These are phyloP conservation scores for Citrus inodora DNA, from an alignment of 345 rosid genomes.

Conservation along the genomic window DNA sequence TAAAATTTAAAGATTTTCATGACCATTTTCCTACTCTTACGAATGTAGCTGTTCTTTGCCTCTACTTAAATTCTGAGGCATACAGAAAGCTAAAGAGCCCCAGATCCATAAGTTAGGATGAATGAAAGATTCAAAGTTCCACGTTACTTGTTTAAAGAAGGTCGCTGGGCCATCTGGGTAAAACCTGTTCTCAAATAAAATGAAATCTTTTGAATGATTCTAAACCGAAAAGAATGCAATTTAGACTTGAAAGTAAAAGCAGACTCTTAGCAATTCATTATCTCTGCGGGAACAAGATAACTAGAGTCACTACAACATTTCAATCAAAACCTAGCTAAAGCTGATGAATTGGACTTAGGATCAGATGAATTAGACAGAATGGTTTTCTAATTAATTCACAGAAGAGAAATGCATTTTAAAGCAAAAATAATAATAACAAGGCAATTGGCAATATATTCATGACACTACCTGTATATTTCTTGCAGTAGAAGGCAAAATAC, in stretches of 20 bases:
- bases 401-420: background rate
- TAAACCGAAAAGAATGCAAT: too few species aligned
- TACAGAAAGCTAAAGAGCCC: too few species aligned
- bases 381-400: too few species aligned
- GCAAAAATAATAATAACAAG: background rate
- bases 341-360: background rate
- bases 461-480: conserved; percentile 2
- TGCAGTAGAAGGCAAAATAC: conserved; percentile 7
- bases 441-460: background rate
- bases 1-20: too few species aligned
- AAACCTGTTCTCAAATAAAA: background rate
- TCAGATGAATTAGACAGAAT: too few species aligned
- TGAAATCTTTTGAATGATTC: background rate
- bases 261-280: too few species aligned
- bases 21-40: too few species aligned
- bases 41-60: too few species aligned
- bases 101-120: too few species aligned
- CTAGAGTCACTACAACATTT: background rate
- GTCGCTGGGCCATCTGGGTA: background rate
- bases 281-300: too few species aligned
- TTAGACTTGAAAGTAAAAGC: too few species aligned
- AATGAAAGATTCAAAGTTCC: background rate
- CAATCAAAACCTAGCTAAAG: background rate
- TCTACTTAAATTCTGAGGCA: too few species aligned
- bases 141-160: background rate